Evolutionary conservation across 176 grass and related monocot genomes (phyloP), one percentile per base, ranked within the genome.

Genomic region (Paspalum notatum): DNA sequence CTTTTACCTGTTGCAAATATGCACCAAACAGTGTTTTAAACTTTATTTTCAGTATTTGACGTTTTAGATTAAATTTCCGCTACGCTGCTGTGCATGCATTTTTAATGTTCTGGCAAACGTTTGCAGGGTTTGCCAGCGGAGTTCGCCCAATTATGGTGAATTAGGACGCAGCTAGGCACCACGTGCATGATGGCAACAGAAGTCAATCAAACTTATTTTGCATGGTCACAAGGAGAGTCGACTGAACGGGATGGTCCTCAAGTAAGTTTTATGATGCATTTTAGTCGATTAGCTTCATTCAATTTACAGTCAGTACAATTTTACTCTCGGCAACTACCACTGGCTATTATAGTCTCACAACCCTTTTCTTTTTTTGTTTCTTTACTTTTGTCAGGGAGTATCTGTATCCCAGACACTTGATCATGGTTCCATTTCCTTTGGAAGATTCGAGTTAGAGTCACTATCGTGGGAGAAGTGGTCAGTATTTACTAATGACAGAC

Each of bases 401-500:
- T 85, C 96, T 56, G 84, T 88, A 50, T 90, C 97, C 12, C 90
- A 99, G 87, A 86, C 89, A 76, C 82, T 99, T 72, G 91, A 96
- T 83, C 96, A 95, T 71, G 97, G 97, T 27, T 99, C 97, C 62
- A 84, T 99, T 78, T 99, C 97, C 50, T 96, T 99, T 25, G 97
- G 97, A 85, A 91, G 89, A 84, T 99, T 99, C 64, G 89, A 93
- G 45, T 51, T 91, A 17, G 97, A 99, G 56, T 91, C 97, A 6
- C 78, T 99, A 70, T 99, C 91, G 6, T 99, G 97, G 97, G 97
- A 99, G 76, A 99, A 93, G 50, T 91, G 93, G 89, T 99, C 97
- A 6, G 93, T 99, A 16, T 99, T 99, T 86, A 83, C 90, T 75
- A 90, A 96, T 76, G 91, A 99, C 57, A 91, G 89, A 44, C 93